Evolutionary conservation across 495 filamentous ascomycete genomes (phyloP), one percentile per base, ranked within the genome.

Genomic region (Durotheca rogersii): DNA sequence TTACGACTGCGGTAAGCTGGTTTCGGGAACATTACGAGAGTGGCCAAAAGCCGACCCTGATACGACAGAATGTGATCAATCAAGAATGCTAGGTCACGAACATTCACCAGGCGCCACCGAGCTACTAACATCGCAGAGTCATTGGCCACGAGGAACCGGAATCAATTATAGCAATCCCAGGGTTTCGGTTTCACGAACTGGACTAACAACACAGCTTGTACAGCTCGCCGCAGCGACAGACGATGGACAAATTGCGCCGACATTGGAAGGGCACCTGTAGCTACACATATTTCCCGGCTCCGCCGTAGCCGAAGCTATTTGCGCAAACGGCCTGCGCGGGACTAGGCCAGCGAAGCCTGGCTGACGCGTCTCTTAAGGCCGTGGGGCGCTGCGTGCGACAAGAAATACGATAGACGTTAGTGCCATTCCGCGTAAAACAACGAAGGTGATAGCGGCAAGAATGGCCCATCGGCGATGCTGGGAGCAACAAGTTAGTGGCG

Each of bases 351-450:
- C 25, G 11, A 36, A 14, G 38, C 9, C 20, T 43, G 27, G 37
- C 38, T 20, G 37, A 45, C 36, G 31, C 32, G 25, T 4, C 27
- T 21, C 4, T 19, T n/a, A 16, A 7, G 20, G 10, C 27, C 41
- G 32, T 27, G 40, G 44, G 41, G 21, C 14, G 19, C 53, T 50
- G 35, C 41, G 29, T 41, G 21, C 32, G 29, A 31, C 29, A 10
- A 59, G 18, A 42, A 59, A 47, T 47, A 50, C 50, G 45, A 50
- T 41, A 31, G 39, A 20, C 17, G 27, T 53, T 53, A 48, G 44
- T 31, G 56, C 27, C 14, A 21, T 38, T 40, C 50, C n/a, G 38
- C 37, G 56, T 50, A 59, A 59, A 46, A 59, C 56, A 59, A 34
- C 49, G 44, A 45, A 58, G 49, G 53, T 58, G 55, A 58, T 23